Base-by-base conservation (phyloP, 2,329 filamentous ascomycete genomes). In the Biscogniauxia marginata region DNA sequence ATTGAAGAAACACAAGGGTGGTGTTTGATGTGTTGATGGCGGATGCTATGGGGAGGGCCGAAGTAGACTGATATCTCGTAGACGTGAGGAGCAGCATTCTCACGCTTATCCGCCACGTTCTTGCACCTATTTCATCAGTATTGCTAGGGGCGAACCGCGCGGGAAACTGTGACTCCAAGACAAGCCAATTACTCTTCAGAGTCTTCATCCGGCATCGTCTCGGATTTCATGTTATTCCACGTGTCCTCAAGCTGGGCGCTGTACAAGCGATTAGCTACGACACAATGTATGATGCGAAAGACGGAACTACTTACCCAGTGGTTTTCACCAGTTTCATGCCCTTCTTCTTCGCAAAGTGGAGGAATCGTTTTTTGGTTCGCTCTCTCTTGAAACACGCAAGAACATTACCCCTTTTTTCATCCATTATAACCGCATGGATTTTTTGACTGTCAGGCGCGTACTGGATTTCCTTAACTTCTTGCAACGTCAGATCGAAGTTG, bases 351-450 rank as follows among this genome's bases (percentile, higher is more conserved):
- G 77, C 73, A 55, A 84, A 81, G 19, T 66, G 63, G 48, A 84
- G 65, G 59, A 85, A 82, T 2, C 82, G 73, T 55, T 74, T 71
- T 71, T 83, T 80, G 4, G 82, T 84, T 19, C 79, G 73, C 61
- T 77, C 74, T 5, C 82, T 69, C 66, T 81, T 81, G 62, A 85
- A 84, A 53, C 74, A 69, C 6, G 77, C 79, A 60, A 84, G 71
- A 2, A 84, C 65, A 46, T 80, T 73, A 2, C 79, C 79, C 5
- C 78, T 69, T 8, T 70, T 68, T 46, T 72, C 65, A 9, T 72
- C 71, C 57, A 63, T 65, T 16, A 78, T 76, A 4, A 71, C 59
- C 18, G 83, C 70, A 5, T 78, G 62, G 11, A 83, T 70, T 57
- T 75, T 77, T 7, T 72, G 69, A 20, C 71, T 71, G 6, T 75